Evolutionary conservation across 1,284 basidiomycete genomes (phyloP).

Genomic region (Chondrostereum purpureum): DNA sequence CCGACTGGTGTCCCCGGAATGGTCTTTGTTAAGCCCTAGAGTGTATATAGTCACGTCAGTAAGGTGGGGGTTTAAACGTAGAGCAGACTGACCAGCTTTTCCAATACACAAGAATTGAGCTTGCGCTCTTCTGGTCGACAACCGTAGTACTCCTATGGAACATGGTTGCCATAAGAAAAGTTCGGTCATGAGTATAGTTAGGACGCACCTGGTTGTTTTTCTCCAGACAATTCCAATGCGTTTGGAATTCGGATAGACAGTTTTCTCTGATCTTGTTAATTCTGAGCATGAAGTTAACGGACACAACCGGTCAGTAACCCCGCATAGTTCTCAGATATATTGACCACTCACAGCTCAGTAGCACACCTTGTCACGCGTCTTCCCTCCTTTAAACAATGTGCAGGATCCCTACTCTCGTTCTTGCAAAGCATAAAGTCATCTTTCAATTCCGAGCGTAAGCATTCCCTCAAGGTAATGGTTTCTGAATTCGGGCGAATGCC

Average conservation of each 20-base stretch:
- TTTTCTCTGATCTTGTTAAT: constrained; percentile 91
- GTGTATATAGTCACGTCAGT: constrained; percentile 4
- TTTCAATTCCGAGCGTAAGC: constrained; percentile 26
- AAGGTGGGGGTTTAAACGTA: background rate
- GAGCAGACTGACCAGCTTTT: constrained; percentile 72
- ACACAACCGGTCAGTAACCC: constrained; percentile 1
- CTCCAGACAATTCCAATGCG: constrained; percentile 95
- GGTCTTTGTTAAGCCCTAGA: constrained; percentile 83
- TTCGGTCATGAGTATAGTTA: constrained; percentile 2
- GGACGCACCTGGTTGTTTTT: constrained; percentile 82
- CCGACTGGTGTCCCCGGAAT: constrained; percentile 90
- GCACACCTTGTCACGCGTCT: constrained; percentile 95
- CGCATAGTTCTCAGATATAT: background rate
- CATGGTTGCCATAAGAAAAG: background rate
- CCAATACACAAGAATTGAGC: constrained; percentile 94
- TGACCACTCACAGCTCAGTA: constrained; percentile 76
- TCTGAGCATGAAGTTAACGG: constrained; percentile 33
- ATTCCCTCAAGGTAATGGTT: constrained; percentile 4
- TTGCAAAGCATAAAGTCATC: constrained; percentile 99
- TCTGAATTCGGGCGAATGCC: background rate
- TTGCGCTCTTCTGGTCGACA: constrained; percentile 89
- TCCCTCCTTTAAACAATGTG: constrained; percentile 93
- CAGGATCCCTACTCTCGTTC: constrained; percentile 83
- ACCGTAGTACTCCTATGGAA: constrained; percentile 74
- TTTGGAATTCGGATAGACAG: constrained; percentile 85